A percentile compares a stretch with the other conserved stretches of the same genome.
These are phyloP conservation scores for Russula abietina DNA, from an alignment of 768 basidiomycete species.

Conservation along the genomic window DNA sequence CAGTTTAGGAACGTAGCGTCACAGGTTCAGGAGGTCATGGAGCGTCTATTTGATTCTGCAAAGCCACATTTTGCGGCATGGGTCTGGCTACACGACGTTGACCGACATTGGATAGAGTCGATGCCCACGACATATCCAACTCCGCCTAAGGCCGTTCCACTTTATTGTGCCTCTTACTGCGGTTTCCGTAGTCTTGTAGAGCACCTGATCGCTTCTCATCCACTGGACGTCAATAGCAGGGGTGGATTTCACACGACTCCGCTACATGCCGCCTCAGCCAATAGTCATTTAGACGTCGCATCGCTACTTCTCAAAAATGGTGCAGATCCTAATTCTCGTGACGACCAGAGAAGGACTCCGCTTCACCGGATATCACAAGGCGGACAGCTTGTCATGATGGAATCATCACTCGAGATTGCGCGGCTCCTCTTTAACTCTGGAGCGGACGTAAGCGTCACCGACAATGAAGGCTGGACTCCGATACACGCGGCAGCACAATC, in stretches of 20 bases:
- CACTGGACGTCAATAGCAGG: not conserved
- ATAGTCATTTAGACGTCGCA: not conserved
- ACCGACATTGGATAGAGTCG: not conserved
- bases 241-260: not conserved
- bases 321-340: not conserved
- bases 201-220: not conserved
- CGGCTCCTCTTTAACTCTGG: not conserved
- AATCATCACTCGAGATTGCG: not conserved
- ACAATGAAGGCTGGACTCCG: conserved; percentile 4
- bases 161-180: conserved; percentile 13
- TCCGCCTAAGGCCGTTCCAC: not conserved
- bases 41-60: not conserved
- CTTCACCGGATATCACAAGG: not conserved
- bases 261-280: not conserved
- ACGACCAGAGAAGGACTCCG: not conserved
- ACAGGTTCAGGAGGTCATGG: not conserved
- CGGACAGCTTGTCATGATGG: not conserved
- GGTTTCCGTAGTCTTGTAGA: conserved; percentile 6
- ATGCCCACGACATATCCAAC: not conserved
- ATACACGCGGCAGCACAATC: conserved; percentile 2
- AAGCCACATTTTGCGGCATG: conserved; percentile 8
- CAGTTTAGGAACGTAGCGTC: not conserved
- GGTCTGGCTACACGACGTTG: conserved; percentile 8
- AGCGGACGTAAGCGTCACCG: not conserved
- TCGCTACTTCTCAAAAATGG: not conserved